Evolutionary conservation across 2,329 filamentous ascomycete genomes (phyloP), one percentile per base, ranked within the genome.

Genomic region (Dothidotthia symphoricarpi): DNA sequence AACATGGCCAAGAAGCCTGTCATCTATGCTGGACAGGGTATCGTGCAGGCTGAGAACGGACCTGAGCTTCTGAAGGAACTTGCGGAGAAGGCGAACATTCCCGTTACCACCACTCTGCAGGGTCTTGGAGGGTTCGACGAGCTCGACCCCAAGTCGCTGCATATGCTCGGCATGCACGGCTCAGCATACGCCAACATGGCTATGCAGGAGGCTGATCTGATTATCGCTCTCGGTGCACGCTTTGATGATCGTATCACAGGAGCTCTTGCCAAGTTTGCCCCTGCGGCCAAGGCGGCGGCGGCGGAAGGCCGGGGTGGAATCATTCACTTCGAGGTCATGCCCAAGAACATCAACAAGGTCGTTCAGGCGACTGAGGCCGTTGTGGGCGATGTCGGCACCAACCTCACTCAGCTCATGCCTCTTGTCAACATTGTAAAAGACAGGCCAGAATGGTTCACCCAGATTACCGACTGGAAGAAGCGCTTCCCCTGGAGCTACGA

Each of bases 281-380:
- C 93, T 3, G 81, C 80, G 35, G 93, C 93, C 29, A 93, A 86
- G 71, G 80, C 82, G 11, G 93, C 93, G 0, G 91, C 88, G 4
- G 75, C 79, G 9, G 87, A 95, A 72, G 83, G 83, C 36, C 86
- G 89, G 47, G 93, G 93, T 57, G 93, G 93, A 61, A 97, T 98
- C 58, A 80, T 97, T 12, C 91, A 98, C 70, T 97, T 97, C 61
- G 91, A 97, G 67, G 91, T 98, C 59, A 86, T 97, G 85, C 91
- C 93, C 57, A 98, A 98, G 83, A 97, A 98, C 75, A 97, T 97
- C 74, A 97, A 97, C 82, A 98, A 97, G 79, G 90, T 97, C 28
- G 86, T 98, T 11, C 88, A 97, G 71, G 90, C 91, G 6, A 96
- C 87, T 28, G 89, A 96, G 72, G 91, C 93, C 30, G 84, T 97